These are phyloP conservation scores for Prunus fruticosa DNA, from an alignment of 306 rosid genomes.

Conservation along the genomic window DNA sequence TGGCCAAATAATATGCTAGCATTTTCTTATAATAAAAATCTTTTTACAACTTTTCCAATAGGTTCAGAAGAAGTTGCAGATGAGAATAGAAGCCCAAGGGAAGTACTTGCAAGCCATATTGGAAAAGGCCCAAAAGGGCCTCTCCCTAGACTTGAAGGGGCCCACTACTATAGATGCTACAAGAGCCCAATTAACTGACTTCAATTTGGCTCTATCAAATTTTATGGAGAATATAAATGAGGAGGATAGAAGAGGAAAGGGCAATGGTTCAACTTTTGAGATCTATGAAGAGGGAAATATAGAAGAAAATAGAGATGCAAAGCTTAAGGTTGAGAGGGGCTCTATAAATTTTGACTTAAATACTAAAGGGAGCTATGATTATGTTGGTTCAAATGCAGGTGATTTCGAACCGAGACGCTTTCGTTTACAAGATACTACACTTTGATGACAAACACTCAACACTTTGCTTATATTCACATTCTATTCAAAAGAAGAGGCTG, in stretches of 20 bases:
- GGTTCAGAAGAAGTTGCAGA: constrained; percentile 76
- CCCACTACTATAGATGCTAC: constrained; percentile 47
- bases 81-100: constrained; percentile 93
- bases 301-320: constrained; percentile 39
- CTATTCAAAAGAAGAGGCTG: neutral
- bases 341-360: constrained; percentile 68
- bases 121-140: constrained; percentile 76
- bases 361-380: constrained; percentile 59
- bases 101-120: constrained; percentile 73
- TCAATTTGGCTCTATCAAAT: constrained; percentile 62
- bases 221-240: constrained; percentile 65
- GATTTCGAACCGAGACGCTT: constrained; percentile 52
- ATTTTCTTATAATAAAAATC: no score
- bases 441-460: constrained; percentile 6
- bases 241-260: constrained; percentile 44
- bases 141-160: constrained; percentile 51
- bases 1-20: neutral
- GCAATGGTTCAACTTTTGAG: constrained; percentile 35
- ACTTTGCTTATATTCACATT: neutral
- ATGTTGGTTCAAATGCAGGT: constrained; percentile 48
- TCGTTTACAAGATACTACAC: constrained; percentile 41
- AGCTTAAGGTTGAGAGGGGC: constrained; percentile 49
- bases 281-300: constrained; percentile 31
- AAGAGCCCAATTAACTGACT: constrained; percentile 56
- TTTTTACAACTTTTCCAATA: neutral